phyloP scores from a whole-genome alignment of 2,329 filamentous ascomycete genomes.

The Gaeumannomyces sp. region DNA sequence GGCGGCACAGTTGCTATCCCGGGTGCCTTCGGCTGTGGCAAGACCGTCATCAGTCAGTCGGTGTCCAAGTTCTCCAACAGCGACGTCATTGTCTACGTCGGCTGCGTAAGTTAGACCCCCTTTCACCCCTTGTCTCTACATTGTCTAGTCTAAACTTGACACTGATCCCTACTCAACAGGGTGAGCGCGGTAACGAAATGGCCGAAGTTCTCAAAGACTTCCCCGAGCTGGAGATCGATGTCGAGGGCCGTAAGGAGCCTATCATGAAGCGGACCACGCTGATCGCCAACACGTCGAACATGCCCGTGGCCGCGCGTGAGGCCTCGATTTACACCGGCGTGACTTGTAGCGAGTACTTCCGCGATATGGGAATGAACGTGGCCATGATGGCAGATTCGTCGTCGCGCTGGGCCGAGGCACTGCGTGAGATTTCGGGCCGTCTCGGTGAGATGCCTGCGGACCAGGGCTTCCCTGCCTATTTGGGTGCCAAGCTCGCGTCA shows the following conservation, averaged over 20 bases:
- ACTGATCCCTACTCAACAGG: constrained; percentile 15
- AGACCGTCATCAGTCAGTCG: constrained; percentile 98
- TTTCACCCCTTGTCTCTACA: neutral
- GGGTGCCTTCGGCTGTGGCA: constrained; percentile 96
- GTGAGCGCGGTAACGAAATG: constrained; percentile 97
- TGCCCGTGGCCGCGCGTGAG: constrained; percentile 97
- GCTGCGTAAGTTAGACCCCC: constrained; percentile 41
- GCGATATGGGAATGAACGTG: constrained; percentile 93
- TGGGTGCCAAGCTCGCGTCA: constrained; percentile 92
- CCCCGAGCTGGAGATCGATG: constrained; percentile 91
- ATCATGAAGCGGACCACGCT: constrained; percentile 99
- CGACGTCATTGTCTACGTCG: constrained; percentile 97
- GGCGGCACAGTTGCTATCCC: constrained; percentile 97
- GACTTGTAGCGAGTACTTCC: constrained; percentile 83
- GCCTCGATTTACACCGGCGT: constrained; percentile 91
- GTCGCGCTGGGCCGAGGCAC: constrained; percentile 95
- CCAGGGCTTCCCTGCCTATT: constrained; percentile 97
- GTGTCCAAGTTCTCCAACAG: constrained; percentile 99
- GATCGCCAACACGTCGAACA: constrained; percentile 99
- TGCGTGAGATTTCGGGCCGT: constrained; percentile 98
- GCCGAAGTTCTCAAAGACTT: constrained; percentile 99
- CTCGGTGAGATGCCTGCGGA: constrained; percentile 99
- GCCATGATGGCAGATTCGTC: constrained; percentile 99
- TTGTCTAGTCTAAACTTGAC: neutral
- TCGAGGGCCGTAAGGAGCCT: constrained; percentile 90